Base-by-base conservation (phyloP, 2,329 filamentous ascomycete genomes). In the Trichophyton benhamiae region DNA sequence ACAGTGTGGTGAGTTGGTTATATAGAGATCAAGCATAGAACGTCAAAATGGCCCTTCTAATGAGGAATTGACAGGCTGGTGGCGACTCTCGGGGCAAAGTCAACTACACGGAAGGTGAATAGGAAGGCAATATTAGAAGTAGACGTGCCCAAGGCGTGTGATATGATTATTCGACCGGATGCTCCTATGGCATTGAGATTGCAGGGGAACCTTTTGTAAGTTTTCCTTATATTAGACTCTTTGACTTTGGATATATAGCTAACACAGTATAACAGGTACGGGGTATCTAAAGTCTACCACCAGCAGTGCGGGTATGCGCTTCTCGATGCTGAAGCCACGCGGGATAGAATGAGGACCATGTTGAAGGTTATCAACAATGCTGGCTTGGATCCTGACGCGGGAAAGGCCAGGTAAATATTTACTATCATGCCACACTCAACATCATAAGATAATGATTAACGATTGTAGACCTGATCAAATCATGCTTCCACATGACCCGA, bases 301-400 rank as follows among this genome's bases (percentile, higher is more conserved):
- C 88, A 96, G 71, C 91, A 99, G 74, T 95, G 88, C 68, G 81
- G 82, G 42, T 99, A 96, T 71, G 84, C 96, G 25, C 83, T 96
- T 55, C 80, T 82, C 2, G 94, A 97, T 69, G 85, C 86, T 1
- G 86, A 91, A 72, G 85, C 83, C 66, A 85, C 88, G 42, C 86
- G 89, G 67, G 82, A 85, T 63, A 84, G 83, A 66, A 89, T 97
- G 81, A 81, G 82, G 65, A 77, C 83, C 1, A 83, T 91, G 70
- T 78, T 88, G 64, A 83, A 80, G 58, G 75, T 80, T 6, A 72
- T 86, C 59, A 76, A 79, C 42, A 77, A 78, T 17, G 81, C 82
- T 61, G 83, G 82, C 20, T 78, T 90, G 27, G 89, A 95, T 72
- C 81, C 82, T 1, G 80, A 84, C 62, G 87, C 86, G 58, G 87